phyloP scores from a whole-genome alignment of 2,329 filamentous ascomycete species.

The Sporothrix phasma region DNA sequence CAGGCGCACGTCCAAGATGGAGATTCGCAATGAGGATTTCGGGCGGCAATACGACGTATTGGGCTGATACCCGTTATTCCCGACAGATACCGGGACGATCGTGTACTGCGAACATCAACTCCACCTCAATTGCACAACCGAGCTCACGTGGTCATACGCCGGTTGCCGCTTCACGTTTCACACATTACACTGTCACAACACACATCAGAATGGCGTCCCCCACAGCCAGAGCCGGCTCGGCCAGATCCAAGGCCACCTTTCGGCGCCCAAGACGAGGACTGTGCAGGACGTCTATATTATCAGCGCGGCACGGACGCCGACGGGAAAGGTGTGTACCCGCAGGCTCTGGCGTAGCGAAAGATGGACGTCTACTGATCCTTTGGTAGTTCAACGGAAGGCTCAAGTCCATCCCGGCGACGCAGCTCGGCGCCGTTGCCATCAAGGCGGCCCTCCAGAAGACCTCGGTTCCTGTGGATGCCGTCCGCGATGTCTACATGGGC shows the following conservation, averaged over 20 bases:
- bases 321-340: background rate
- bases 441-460: background rate
- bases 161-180: too few species aligned
- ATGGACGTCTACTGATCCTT: too few species aligned
- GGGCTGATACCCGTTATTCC: too few species aligned
- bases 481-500: background rate
- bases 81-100: too few species aligned
- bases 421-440: background rate
- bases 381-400: background rate
- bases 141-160: too few species aligned
- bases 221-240: background rate
- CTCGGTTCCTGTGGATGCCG: background rate
- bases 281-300: background rate
- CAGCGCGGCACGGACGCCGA: background rate
- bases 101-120: too few species aligned
- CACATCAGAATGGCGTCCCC: background rate
- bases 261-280: background rate
- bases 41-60: too few species aligned
- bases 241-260: background rate
- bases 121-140: too few species aligned
- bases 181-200: background rate
- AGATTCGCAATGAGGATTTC: too few species aligned
- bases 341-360: too few species aligned
- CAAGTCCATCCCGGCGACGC: background rate
- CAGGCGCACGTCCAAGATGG: too few species aligned